Conservation (phyloP, 2,329 filamentous ascomycete species). For the Ceratocystis cubensis region DNA sequence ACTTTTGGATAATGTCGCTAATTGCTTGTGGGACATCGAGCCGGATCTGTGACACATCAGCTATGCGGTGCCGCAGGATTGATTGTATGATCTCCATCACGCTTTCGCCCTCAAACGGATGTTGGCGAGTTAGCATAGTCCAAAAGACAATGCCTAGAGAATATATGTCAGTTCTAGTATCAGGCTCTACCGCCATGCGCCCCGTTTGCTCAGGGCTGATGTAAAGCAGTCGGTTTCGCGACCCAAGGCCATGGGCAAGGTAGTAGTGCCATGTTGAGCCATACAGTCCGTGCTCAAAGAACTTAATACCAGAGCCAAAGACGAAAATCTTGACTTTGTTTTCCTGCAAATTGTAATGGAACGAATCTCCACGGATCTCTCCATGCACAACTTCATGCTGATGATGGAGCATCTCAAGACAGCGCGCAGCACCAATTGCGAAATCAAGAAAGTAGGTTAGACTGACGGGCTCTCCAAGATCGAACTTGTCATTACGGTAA, state of each 20-base stretch:
- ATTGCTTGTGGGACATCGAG: constrained; percentile 76
- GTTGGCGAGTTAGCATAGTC: constrained; percentile 66
- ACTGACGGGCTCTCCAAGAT: constrained; percentile 48
- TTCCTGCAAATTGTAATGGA: constrained; percentile 66
- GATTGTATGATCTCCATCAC: constrained; percentile 87
- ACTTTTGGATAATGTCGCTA: constrained; percentile 74
- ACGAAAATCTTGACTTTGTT: constrained; percentile 66
- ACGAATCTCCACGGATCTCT: constrained; percentile 80
- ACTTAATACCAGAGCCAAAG: constrained; percentile 73
- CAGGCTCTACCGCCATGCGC: constrained; percentile 80
- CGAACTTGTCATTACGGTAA: constrained; percentile 34
- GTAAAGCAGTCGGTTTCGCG: constrained; percentile 78
- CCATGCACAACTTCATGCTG: constrained; percentile 76
- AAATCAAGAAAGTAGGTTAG: constrained; percentile 76
- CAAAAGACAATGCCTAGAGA: constrained; percentile 82
- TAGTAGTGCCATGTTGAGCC: constrained; percentile 70
- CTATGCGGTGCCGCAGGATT: constrained; percentile 67
- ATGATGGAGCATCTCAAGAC: constrained; percentile 82
- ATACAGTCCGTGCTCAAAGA: constrained; percentile 79
- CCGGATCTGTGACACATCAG: constrained; percentile 61
- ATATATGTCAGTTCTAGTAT: constrained; percentile 87
- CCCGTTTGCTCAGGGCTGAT: constrained; percentile 94
- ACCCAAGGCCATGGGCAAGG: constrained; percentile 69
- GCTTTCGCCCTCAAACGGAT: constrained; percentile 65
- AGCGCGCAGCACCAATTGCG: constrained; percentile 75